phyloP scores from a whole-genome alignment of 148 eudicot genomes.

The Oxyria digyna region DNA sequence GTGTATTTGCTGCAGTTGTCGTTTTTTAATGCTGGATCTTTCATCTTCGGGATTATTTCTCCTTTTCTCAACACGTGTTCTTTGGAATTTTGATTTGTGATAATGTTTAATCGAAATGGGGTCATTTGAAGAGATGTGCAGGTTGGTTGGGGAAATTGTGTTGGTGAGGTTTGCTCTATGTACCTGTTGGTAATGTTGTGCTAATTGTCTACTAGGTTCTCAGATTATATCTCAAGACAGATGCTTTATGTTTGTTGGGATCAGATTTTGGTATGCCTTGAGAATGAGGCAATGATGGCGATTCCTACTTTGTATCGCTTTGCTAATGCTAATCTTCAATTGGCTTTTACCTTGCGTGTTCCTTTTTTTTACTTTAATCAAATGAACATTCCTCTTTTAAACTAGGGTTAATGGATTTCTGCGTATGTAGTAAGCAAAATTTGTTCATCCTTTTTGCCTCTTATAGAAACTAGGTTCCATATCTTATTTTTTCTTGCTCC shows the following conservation, averaged over 20 bases:
- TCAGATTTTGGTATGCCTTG: not conserved
- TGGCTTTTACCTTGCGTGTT: conserved; percentile 1
- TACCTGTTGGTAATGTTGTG: not conserved
- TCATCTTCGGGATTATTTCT: not conserved
- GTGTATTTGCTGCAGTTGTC: not conserved
- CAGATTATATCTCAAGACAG: not conserved
- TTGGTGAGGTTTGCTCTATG: no score
- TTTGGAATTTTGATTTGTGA: not conserved
- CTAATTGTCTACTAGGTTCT: not conserved
- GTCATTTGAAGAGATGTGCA: no score
- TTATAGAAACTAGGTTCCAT: not conserved
- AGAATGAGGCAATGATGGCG: not conserved
- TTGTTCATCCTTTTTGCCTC: not conserved
- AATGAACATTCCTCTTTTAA: not conserved
- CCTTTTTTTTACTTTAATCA: not conserved
- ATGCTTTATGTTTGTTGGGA: not conserved
- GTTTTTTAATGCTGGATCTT: not conserved
- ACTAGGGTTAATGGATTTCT: not conserved
- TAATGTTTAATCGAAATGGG: no score
- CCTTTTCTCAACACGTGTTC: not conserved
- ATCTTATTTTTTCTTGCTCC: not conserved
- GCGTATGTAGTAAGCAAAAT: not conserved
- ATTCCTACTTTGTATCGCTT: not conserved
- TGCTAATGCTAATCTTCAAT: not conserved
- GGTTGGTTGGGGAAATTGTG: no score